phyloP scores from a whole-genome alignment of 2,329 filamentous ascomycete genomes.

The Colletotrichum gloeosporioides region DNA sequence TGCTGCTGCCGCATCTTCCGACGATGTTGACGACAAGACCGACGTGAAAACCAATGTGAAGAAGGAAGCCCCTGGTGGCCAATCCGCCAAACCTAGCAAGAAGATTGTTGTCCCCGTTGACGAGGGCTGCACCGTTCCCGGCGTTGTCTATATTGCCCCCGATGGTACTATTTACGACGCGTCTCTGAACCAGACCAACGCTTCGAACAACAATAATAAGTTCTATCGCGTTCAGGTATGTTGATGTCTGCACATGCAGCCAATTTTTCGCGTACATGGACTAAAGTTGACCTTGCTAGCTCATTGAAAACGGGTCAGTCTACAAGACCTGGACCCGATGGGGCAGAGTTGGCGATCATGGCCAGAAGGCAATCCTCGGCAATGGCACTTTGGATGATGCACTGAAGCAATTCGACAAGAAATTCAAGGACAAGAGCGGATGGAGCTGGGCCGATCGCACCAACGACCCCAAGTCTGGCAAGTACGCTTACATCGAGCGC shows the following conservation, averaged over 20 bases:
- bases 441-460: conserved; percentile 58
- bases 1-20: conserved; percentile 12
- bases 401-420: conserved; percentile 59
- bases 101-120: conserved; percentile 57
- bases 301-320: conserved; percentile 9
- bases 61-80: conserved; percentile 40
- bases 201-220: conserved; percentile 78
- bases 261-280: neutral
- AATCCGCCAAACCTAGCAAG: conserved; percentile 49
- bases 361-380: conserved; percentile 52
- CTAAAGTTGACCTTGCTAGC: neutral
- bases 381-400: conserved; percentile 47
- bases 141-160: conserved; percentile 69
- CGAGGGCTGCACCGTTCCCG: conserved; percentile 41
- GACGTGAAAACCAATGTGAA: conserved; percentile 30
- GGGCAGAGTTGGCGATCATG: conserved; percentile 75
- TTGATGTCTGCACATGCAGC: neutral
- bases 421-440: conserved; percentile 69
- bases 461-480: conserved; percentile 63
- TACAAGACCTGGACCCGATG: conserved; percentile 77
- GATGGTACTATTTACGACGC: conserved; percentile 77
- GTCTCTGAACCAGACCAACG: conserved; percentile 79
- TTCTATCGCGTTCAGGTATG: conserved; percentile 77
- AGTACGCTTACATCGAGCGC: conserved; percentile 83
- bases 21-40: conserved; percentile 28